Conservation (phyloP, 2,329 filamentous ascomycete species). For the Raffaelea ambrosiae region DNA sequence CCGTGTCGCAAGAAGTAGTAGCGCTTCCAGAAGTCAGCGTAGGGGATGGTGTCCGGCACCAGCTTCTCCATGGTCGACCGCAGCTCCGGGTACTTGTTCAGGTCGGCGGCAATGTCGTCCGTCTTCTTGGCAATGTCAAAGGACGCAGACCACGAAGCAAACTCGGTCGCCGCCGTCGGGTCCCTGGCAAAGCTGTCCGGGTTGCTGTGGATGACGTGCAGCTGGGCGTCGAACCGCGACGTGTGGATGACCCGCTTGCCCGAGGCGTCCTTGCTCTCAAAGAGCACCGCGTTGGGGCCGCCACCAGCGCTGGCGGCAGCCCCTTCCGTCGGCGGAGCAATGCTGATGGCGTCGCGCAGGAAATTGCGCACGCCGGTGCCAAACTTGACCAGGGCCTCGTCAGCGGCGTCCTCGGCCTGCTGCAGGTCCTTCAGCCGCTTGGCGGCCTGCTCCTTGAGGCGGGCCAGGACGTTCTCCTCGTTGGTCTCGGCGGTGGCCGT, state of each 20-base stretch:
- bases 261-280: slow-evolving; percentile 84
- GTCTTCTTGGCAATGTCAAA: slow-evolving; percentile 85
- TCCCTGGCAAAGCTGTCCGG: slow-evolving; percentile 76
- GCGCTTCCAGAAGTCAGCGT: slow-evolving; percentile 81
- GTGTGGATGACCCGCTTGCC: slow-evolving; percentile 93
- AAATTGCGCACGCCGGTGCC: slow-evolving; percentile 85
- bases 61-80: slow-evolving; percentile 86
- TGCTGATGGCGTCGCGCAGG: slow-evolving; percentile 79
- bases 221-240: slow-evolving; percentile 86
- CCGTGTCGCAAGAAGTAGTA: slow-evolving; percentile 94
- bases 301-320: slow-evolving; percentile 13
- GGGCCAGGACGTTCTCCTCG: slow-evolving; percentile 56
- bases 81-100: slow-evolving; percentile 81
- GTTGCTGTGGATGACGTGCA: slow-evolving; percentile 89
- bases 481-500: slow-evolving; percentile 34
- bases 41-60: slow-evolving; percentile 88
- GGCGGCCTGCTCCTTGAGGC: slow-evolving; percentile 67
- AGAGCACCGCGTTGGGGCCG: slow-evolving; percentile 54
- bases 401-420: slow-evolving; percentile 86
- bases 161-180: slow-evolving; percentile 61
- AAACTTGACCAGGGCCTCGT: slow-evolving; percentile 88
- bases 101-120: slow-evolving; percentile 67
- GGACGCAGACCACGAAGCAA: slow-evolving; percentile 58
- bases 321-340: slow-evolving; percentile 61
- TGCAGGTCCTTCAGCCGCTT: slow-evolving; percentile 85